These are phyloP conservation scores for Podila minutissima DNA, from an alignment of 192 early-diverging fungal species.

Conservation along the genomic window DNA sequence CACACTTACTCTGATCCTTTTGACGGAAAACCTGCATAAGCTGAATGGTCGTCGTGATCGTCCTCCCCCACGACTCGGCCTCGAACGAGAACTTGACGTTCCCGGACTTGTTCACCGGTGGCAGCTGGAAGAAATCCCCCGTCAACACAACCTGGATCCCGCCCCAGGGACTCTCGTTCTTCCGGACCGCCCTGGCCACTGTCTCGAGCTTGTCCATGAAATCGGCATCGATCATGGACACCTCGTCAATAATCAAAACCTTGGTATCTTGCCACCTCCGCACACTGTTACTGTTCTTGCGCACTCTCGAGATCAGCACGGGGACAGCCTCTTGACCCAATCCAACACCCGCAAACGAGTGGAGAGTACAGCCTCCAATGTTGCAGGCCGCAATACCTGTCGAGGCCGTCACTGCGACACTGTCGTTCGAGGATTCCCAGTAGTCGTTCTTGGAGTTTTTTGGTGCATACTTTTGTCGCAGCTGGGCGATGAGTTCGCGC, in stretches of 20 bases:
- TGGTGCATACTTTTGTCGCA: constrained; percentile 59
- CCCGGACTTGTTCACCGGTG: constrained; percentile 68
- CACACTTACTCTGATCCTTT: constrained; percentile 67
- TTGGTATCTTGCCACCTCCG: constrained; percentile 68
- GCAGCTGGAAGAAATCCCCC: constrained; percentile 87
- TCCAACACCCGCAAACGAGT: constrained; percentile 78
- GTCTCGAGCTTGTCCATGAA: constrained; percentile 79
- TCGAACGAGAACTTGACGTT: constrained; percentile 73
- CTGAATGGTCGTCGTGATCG: constrained; percentile 66
- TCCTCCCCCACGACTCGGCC: constrained; percentile 61
- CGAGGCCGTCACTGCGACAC: constrained; percentile 72
- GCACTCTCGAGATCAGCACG: constrained; percentile 37
- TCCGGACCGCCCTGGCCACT: constrained; percentile 65
- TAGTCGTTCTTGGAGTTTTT: constrained; percentile 52
- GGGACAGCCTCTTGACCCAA: constrained; percentile 53
- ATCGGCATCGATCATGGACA: constrained; percentile 80
- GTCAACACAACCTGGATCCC: constrained; percentile 77
- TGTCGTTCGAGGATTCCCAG: constrained; percentile 17
- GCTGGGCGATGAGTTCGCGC: constrained; percentile 54
- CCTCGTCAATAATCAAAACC: constrained; percentile 83
- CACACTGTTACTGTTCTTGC: constrained; percentile 25
- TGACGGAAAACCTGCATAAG: constrained; percentile 88
- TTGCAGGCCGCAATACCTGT: constrained; percentile 88
- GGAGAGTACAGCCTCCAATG: constrained; percentile 78
- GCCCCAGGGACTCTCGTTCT: constrained; percentile 67